Percentiles rank a stretch among this genome's conserved stretches.
These are phyloP conservation scores for Neopestalotiopsis sp. DNA, from an alignment of 2,329 filamentous ascomycete genomes.

Conservation along the genomic window DNA sequence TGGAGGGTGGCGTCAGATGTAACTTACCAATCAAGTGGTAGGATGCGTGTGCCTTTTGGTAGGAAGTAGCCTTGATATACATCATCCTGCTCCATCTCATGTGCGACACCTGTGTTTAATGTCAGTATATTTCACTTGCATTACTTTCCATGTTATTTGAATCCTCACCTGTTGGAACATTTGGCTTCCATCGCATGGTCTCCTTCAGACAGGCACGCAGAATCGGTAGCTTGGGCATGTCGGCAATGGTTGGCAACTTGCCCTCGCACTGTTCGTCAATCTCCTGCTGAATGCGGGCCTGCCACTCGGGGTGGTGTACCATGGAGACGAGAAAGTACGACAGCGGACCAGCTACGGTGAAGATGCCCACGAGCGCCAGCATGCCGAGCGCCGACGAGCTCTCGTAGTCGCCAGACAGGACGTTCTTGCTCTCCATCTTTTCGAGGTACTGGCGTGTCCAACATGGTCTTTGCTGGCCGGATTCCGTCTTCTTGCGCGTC, in stretches of 20 bases:
- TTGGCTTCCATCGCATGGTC: slow-evolving; percentile 50
- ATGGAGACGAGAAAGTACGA: slow-evolving; percentile 47
- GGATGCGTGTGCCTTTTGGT: slow-evolving; percentile 49
- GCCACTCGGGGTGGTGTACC: slow-evolving; percentile 54
- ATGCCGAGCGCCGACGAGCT: slow-evolving; percentile 40
- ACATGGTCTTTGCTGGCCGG: slow-evolving; percentile 44
- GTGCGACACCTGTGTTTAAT: slow-evolving; percentile 46
- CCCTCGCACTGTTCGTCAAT: slow-evolving; percentile 48
- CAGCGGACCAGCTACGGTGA: slow-evolving; percentile 41
- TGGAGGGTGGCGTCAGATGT: neutral
- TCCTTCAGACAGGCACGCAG: slow-evolving; percentile 52
- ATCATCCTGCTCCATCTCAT: slow-evolving; percentile 56
- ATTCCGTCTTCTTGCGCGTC: slow-evolving; percentile 44
- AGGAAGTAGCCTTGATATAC: slow-evolving; percentile 54
- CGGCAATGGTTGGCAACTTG: slow-evolving; percentile 46
- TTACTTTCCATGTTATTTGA: neutral
- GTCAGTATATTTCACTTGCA: neutral
- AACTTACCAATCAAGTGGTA: slow-evolving; percentile 45
- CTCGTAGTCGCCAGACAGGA: slow-evolving; percentile 36
- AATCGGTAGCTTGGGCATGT: slow-evolving; percentile 46
- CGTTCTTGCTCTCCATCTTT: slow-evolving; percentile 34
- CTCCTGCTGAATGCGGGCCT: slow-evolving; percentile 48
- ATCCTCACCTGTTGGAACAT: slow-evolving; percentile 44
- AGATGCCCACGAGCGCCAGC: slow-evolving; percentile 43
- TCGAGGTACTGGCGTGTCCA: slow-evolving; percentile 48